These are phyloP conservation scores for Calonectria fujianensis DNA, from an alignment of 2,329 filamentous ascomycete genomes.

Conservation along the genomic window DNA sequence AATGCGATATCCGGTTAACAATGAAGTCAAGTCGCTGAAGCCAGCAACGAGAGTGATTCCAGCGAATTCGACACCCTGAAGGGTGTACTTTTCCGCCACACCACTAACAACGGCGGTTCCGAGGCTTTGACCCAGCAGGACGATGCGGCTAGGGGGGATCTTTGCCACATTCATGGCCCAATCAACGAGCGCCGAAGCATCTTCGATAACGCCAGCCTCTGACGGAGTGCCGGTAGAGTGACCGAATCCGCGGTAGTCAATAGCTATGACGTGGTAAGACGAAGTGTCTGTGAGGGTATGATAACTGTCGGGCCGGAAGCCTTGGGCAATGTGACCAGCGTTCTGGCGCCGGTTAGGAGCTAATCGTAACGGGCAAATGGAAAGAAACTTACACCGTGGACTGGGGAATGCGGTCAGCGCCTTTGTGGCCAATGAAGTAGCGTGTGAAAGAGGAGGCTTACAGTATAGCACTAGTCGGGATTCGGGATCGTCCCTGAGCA, in stretches of 20 bases:
- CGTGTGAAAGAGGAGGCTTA: slow-evolving; percentile 59
- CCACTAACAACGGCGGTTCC: slow-evolving; percentile 90
- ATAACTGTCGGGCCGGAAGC: slow-evolving; percentile 84
- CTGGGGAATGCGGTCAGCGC: slow-evolving; percentile 59
- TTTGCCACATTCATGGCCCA: slow-evolving; percentile 80
- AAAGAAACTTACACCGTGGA: slow-evolving; percentile 75
- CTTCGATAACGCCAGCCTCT: slow-evolving; percentile 87
- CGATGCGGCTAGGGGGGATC: slow-evolving; percentile 82
- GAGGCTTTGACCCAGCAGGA: slow-evolving; percentile 89
- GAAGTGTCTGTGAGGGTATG: slow-evolving; percentile 84
- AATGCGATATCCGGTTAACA: slow-evolving; percentile 86
- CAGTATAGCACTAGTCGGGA: slow-evolving; percentile 79
- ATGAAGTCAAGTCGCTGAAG: slow-evolving; percentile 83
- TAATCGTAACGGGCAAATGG: neutral
- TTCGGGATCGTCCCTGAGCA: slow-evolving; percentile 78
- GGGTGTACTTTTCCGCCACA: slow-evolving; percentile 81
- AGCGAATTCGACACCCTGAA: slow-evolving; percentile 80
- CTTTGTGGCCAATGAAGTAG: slow-evolving; percentile 29
- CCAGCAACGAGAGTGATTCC: slow-evolving; percentile 86
- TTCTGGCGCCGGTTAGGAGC: slow-evolving; percentile 72
- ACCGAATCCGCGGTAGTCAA: slow-evolving; percentile 94
- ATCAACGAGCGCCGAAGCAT: slow-evolving; percentile 83
- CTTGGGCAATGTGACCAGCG: slow-evolving; percentile 89
- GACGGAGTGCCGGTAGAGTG: slow-evolving; percentile 86
- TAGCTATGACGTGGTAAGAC: slow-evolving; percentile 86